Evolutionary conservation across 768 basidiomycete species (phyloP).

Genomic region (Erythrobasidium yunnanense): DNA sequence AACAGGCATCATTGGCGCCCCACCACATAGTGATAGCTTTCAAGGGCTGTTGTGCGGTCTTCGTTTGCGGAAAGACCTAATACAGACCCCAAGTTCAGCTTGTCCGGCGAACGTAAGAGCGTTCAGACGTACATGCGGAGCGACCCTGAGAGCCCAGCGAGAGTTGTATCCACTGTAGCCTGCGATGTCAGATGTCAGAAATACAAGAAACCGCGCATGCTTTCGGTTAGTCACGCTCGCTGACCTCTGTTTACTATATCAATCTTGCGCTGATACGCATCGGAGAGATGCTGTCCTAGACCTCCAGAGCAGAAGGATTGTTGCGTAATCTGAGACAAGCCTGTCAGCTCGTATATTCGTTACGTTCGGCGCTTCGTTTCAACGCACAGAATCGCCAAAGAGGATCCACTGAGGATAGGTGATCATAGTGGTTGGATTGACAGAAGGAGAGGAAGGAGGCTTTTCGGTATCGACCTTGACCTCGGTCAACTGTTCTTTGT

Average conservation of each 20-base stretch:
- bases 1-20: conserved; percentile 28
- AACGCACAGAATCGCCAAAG: conserved; percentile 18
- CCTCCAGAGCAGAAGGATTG: conserved; percentile 1
- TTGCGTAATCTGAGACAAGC: conserved; percentile 8
- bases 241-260: conserved; percentile 8
- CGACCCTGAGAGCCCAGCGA: neutral
- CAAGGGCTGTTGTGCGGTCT: conserved; percentile 11
- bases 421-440: neutral
- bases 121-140: neutral
- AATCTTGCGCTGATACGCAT: conserved; percentile 8
- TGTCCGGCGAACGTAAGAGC: neutral
- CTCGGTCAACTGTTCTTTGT: neutral
- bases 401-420: conserved; percentile 24
- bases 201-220: neutral
- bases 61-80: conserved; percentile 4
- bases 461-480: neutral
- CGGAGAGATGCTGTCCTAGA: neutral
- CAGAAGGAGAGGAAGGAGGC: neutral
- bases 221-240: neutral
- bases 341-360: neutral
- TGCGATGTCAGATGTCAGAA: neutral
- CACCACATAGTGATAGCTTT: conserved; percentile 27
- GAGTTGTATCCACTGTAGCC: conserved; percentile 23
- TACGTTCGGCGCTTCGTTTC: neutral
- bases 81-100: neutral